phyloP scores from a whole-genome alignment of 108 stramenopile genomes.

The Nitzschia inconspicua region DNA sequence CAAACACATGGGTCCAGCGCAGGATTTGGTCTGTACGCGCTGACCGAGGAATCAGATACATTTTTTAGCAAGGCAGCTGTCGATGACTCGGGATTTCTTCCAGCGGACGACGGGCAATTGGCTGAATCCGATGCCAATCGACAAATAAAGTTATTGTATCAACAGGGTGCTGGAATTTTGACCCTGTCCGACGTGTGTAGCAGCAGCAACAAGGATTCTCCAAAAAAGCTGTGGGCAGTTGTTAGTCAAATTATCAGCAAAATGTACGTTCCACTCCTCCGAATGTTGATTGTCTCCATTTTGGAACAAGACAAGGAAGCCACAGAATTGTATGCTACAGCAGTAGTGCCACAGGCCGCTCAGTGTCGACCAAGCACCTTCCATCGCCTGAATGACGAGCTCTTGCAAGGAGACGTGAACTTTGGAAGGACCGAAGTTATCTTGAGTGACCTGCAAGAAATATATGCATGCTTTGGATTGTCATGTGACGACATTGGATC shows the following conservation, averaged over 20 bases:
- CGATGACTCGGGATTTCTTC: background rate
- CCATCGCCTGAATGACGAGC: conserved; percentile 53
- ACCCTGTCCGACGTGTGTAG: conserved; percentile 40
- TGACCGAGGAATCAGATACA: conserved; percentile 47
- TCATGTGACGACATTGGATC: conserved; percentile 70
- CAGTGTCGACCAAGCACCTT: conserved; percentile 71
- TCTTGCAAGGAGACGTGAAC: conserved; percentile 41
- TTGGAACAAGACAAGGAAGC: conserved; percentile 29
- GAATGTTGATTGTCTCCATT: conserved; percentile 61
- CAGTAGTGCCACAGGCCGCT: conserved; percentile 73
- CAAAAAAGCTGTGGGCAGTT: conserved; percentile 47
- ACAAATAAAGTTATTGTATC: conserved; percentile 54
- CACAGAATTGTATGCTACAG: conserved; percentile 55
- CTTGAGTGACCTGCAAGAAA: conserved; percentile 48
- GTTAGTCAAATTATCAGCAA: conserved; percentile 51
- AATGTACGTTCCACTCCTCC: conserved; percentile 70
- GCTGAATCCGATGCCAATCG: conserved; percentile 54
- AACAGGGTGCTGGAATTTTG: conserved; percentile 37
- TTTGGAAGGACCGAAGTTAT: conserved; percentile 46
- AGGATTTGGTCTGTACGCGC: conserved; percentile 68
- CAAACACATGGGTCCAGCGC: conserved; percentile 46
- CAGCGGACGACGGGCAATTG: conserved; percentile 3
- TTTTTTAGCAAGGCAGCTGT: conserved; percentile 30
- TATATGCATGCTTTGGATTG: conserved; percentile 75
- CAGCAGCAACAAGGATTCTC: conserved; percentile 28